Conservation (phyloP, 1,139 yeast genomes). For the Lizanozyma gosingica region DNA sequence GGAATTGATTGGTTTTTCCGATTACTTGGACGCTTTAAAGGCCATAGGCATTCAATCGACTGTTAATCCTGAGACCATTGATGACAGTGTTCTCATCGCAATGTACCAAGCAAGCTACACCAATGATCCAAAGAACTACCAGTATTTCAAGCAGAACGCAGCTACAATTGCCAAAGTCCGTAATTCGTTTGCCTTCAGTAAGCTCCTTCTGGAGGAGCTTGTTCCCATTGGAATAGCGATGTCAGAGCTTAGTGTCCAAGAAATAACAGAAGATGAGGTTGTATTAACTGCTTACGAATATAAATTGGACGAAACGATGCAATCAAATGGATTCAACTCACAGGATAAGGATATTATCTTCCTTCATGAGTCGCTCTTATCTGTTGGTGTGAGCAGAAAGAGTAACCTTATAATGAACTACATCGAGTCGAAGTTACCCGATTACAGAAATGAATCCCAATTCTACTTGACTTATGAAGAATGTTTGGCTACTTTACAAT, state of each 20-base stretch:
- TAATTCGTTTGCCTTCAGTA: slow-evolving; percentile 31
- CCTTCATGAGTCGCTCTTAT: slow-evolving; percentile 27
- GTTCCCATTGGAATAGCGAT: slow-evolving; percentile 51
- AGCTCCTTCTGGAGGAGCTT: slow-evolving; percentile 47
- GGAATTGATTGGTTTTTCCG: slow-evolving; percentile 49
- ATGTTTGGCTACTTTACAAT: slow-evolving; percentile 37
- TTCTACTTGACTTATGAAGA: slow-evolving; percentile 15
- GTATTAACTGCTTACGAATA: slow-evolving; percentile 63
- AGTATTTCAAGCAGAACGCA: slow-evolving; percentile 28
- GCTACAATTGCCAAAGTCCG: slow-evolving; percentile 36
- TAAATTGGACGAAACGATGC: slow-evolving; percentile 53
- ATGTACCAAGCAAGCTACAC: slow-evolving; percentile 34
- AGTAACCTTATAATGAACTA: slow-evolving; percentile 38
- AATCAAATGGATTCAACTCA: slow-evolving; percentile 44
- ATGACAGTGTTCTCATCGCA: slow-evolving; percentile 36
- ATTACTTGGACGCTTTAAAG: slow-evolving; percentile 46
- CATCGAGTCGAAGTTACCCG: slow-evolving; percentile 36
- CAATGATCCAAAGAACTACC: slow-evolving; percentile 25
- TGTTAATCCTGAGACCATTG: slow-evolving; percentile 17
- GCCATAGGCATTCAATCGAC: slow-evolving; percentile 40
- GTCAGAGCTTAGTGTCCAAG: slow-evolving; percentile 49
- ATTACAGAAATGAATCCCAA: slow-evolving; percentile 15
- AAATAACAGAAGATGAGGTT: slow-evolving; percentile 67
- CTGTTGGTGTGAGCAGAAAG: slow-evolving; percentile 32
- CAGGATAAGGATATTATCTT: slow-evolving; percentile 31